Percentiles rank a stretch among this genome's conserved stretches.
phyloP scores from a whole-genome alignment of 1,284 basidiomycete species.

The Irpex lacteus region DNA sequence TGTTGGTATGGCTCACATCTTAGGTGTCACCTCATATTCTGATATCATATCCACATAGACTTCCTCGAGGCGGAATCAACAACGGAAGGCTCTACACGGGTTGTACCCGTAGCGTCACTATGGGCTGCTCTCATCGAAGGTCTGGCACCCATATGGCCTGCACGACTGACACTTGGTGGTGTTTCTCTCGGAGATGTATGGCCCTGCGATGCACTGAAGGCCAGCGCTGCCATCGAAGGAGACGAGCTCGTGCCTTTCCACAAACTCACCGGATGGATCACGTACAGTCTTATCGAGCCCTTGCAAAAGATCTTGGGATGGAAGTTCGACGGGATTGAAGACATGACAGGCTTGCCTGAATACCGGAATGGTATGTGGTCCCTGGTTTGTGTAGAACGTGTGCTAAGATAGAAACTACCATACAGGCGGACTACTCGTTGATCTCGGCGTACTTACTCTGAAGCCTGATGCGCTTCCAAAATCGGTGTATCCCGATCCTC shows the following conservation, averaged over 20 bases:
- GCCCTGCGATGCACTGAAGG: slow-evolving; percentile 65
- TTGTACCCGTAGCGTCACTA: slow-evolving; percentile 64
- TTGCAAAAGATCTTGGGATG: slow-evolving; percentile 77
- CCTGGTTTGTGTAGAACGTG: slow-evolving; percentile 1
- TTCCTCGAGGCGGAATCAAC: slow-evolving; percentile 63
- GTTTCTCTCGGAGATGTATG: slow-evolving; percentile 87
- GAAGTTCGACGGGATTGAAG: slow-evolving; percentile 71
- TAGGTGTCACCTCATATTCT: background rate
- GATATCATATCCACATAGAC: slow-evolving; percentile 40
- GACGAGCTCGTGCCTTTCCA: slow-evolving; percentile 89
- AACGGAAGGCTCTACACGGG: slow-evolving; percentile 34
- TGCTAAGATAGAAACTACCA: background rate
- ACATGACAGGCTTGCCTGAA: slow-evolving; percentile 84
- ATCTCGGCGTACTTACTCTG: slow-evolving; percentile 75
- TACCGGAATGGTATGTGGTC: slow-evolving; percentile 75
- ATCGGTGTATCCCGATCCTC: slow-evolving; percentile 40
- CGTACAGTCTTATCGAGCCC: slow-evolving; percentile 85
- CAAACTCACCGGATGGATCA: slow-evolving; percentile 92
- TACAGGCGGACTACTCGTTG: slow-evolving; percentile 83
- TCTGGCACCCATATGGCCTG: slow-evolving; percentile 86
- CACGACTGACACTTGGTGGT: slow-evolving; percentile 65
- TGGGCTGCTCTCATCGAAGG: slow-evolving; percentile 86
- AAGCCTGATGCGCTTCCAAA: slow-evolving; percentile 45
- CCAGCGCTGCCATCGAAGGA: slow-evolving; percentile 40
- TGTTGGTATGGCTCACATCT: slow-evolving; percentile 49